phyloP scores from a whole-genome alignment of 805 yeast species.

The Sugiyamaella valdiviana region DNA sequence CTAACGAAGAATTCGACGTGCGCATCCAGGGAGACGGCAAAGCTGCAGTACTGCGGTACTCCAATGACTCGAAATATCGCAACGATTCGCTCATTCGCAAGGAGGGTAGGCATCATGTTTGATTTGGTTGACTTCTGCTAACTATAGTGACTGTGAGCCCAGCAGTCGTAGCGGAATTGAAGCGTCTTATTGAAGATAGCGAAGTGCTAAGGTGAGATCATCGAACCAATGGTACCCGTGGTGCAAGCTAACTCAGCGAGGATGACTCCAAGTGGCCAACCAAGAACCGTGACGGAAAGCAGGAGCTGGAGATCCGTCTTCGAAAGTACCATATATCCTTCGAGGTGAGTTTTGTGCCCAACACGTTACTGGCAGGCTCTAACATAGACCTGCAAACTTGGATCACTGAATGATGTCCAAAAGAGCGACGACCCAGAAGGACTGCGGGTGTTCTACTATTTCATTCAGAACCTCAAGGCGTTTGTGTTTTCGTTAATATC shows the following conservation, averaged over 20 bases:
- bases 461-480: conserved; percentile 41
- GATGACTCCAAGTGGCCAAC: conserved; percentile 39
- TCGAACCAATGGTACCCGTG: not conserved
- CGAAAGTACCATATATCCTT: conserved; percentile 34
- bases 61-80: conserved; percentile 43
- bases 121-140: not conserved
- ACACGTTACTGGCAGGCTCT: not conserved
- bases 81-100: conserved; percentile 39
- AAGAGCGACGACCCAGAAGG: conserved; percentile 41
- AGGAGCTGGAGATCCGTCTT: conserved; percentile 36
- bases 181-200: conserved; percentile 33
- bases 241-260: conserved; percentile 26
- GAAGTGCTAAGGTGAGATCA: conserved; percentile 33
- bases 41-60: conserved; percentile 35
- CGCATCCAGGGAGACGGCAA: conserved; percentile 27
- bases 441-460: conserved; percentile 38
- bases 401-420: conserved; percentile 37
- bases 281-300: conserved; percentile 37
- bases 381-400: conserved; percentile 33
- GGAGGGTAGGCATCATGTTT: conserved; percentile 23
- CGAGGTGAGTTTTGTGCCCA: conserved; percentile 21
- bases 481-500: conserved; percentile 38
- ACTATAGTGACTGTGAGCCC: conserved; percentile 31
- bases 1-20: conserved; percentile 32
- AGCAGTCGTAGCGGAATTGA: conserved; percentile 33